Base-by-base conservation (phyloP, 179 eudicot genomes). In the Sideroxylon spinosum region DNA sequence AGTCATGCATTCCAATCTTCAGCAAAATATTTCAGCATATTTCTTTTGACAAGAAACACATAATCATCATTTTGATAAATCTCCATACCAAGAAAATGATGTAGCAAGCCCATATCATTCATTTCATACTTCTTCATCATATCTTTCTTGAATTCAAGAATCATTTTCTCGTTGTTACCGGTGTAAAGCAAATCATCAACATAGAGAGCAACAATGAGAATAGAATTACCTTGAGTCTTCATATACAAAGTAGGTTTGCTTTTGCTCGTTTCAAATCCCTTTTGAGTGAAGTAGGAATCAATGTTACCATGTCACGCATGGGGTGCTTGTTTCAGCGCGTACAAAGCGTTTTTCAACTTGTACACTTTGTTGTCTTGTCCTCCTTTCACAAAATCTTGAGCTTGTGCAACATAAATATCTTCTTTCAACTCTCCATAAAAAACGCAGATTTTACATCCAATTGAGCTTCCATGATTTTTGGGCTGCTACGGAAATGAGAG, bases 51-150 rank as follows among this genome's bases (percentile, higher is more conserved):
- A 32, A 67, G 32, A 37, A 32, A 67, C 17, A 67, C 20, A 9
- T 2, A 9, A 4, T 67, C 12, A 16, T 32, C 13, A 37, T 13
- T 29, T 32, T 67, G 71, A 14, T 67, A 32, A 67, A 32, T 29
- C 13, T 67, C 49, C 11, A 66, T 29, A n/a, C 50, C 49, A 32
- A 67, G 26, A 7, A 67, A 67, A 3, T 67, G 26, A 14, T 65
- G 71, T 2, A 67, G 29, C 4, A 32, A 9, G 2, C 22, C 70
- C 20, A 67, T 23, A 67, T 67, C 22, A 32, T 1, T 28, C 70
- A 67, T 67, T 26, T 67, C 71, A 67, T 29, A 14, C 14, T 29
- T 67, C 22, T 29, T 66, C 49, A 67, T 67, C 71, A 67, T 67
- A 1, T 67, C 49, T 16, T 29, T 67, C 26, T 67, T 67, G 20